These are phyloP conservation scores for Pseudonitzschia delicatissima DNA, from an alignment of 108 stramenopile genomes.

Conservation along the genomic window DNA sequence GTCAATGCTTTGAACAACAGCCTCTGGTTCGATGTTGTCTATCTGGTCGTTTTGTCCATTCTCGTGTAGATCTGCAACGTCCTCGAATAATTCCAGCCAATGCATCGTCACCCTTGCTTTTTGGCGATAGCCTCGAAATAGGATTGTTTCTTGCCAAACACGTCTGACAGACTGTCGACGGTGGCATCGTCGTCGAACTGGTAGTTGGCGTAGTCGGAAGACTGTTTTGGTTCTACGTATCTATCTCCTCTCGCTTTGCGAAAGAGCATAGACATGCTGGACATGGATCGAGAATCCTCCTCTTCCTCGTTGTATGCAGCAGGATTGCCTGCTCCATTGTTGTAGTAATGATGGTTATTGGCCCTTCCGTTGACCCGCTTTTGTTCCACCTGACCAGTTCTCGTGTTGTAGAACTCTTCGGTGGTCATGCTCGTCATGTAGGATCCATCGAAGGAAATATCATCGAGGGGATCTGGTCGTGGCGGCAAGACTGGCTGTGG, in stretches of 20 bases:
- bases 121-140: too few relatives aligned
- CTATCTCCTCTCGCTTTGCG: background rate
- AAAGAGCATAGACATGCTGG: constrained; percentile 6
- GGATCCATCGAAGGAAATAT: background rate
- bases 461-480: too few relatives aligned
- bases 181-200: constrained; percentile 1
- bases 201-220: background rate
- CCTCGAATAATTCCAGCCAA: too few relatives aligned
- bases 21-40: too few relatives aligned
- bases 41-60: too few relatives aligned
- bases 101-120: too few relatives aligned
- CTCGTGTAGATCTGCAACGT: too few relatives aligned
- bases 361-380: background rate
- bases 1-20: too few relatives aligned
- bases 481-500: too few relatives aligned
- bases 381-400: background rate
- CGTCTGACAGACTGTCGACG: background rate
- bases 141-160: too few relatives aligned
- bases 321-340: background rate
- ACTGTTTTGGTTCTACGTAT: background rate
- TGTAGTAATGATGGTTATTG: background rate
- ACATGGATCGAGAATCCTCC: background rate
- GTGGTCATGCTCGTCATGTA: background rate
- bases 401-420: constrained; percentile 8
- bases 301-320: background rate